Percentiles rank a stretch among this genome's conserved stretches.
phyloP scores from a whole-genome alignment of 345 rosid species.

The Citrus hindsii region DNA sequence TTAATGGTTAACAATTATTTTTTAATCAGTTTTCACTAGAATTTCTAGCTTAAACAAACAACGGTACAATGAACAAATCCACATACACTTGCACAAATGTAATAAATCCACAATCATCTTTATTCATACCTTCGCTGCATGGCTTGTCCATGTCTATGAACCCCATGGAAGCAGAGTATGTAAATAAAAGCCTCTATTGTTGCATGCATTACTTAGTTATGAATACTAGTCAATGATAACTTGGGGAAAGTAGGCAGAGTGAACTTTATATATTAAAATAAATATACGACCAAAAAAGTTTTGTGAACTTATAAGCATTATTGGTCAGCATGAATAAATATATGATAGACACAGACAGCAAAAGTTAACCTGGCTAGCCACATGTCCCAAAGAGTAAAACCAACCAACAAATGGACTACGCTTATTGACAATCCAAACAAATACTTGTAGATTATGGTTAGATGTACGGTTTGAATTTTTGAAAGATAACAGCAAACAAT shows the following conservation, averaged over 20 bases:
- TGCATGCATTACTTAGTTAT: background rate
- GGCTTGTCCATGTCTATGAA: background rate
- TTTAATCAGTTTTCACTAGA: background rate
- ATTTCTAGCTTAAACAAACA: background rate
- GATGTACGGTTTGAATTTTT: background rate
- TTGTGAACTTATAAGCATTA: background rate
- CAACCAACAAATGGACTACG: background rate
- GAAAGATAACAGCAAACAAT: background rate
- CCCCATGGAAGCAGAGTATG: background rate
- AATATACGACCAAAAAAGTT: background rate
- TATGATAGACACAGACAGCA: background rate
- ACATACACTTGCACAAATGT: background rate
- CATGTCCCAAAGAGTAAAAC: background rate
- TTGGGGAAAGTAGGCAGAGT: background rate
- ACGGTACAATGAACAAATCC: background rate
- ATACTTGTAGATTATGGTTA: background rate
- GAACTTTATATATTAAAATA: background rate
- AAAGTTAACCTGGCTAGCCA: background rate
- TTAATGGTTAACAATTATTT: conserved; percentile 1
- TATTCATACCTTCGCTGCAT: background rate
- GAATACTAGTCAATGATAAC: background rate
- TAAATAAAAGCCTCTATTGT: background rate
- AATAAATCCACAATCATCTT: background rate
- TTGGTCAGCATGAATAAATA: background rate
- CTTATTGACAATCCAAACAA: background rate